Percentiles rank a stretch among this genome's conserved stretches.
phyloP scores from a whole-genome alignment of 768 basidiomycete genomes.

The Tylopilus cervinicoccineus region DNA sequence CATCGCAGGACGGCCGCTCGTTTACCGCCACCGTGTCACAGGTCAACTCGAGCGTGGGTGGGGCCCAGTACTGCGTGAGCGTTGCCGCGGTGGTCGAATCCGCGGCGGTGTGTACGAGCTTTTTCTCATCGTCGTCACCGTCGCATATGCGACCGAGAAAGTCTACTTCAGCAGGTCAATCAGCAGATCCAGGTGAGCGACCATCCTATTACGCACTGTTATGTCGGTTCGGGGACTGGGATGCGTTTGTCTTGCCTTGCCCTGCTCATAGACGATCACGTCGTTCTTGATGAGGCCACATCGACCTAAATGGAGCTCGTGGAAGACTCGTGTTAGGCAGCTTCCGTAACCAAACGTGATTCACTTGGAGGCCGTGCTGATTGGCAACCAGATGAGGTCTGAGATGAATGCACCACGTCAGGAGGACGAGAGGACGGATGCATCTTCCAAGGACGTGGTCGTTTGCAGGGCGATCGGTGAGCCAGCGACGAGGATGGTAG shows the following conservation, averaged over 20 bases:
- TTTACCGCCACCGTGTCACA: conserved; percentile 19
- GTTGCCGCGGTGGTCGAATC: conserved; percentile 40
- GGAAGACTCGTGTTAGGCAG: background rate
- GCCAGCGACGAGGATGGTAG: background rate
- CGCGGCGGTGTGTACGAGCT: conserved; percentile 41
- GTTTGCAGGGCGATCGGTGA: background rate
- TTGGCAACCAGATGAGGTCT: background rate
- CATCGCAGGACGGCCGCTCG: conserved; percentile 28
- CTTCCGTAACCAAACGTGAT: background rate
- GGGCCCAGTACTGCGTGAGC: conserved; percentile 35
- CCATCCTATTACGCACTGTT: background rate
- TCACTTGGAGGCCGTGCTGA: background rate
- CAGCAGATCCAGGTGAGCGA: conserved; percentile 7
- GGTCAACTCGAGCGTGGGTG: conserved; percentile 32
- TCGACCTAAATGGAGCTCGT: background rate
- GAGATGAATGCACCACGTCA: background rate
- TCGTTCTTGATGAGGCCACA: conserved; percentile 33
- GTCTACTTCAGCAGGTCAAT: conserved; percentile 31
- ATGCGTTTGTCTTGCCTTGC: background rate
- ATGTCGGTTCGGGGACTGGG: background rate
- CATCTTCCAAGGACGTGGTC: background rate
- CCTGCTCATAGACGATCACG: conserved; percentile 32
- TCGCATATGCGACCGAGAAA: conserved; percentile 39
- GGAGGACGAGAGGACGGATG: background rate
- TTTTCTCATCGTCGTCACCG: conserved; percentile 38